phyloP scores from a whole-genome alignment of 2,329 filamentous ascomycete genomes.

The Clonostachys rosea region DNA sequence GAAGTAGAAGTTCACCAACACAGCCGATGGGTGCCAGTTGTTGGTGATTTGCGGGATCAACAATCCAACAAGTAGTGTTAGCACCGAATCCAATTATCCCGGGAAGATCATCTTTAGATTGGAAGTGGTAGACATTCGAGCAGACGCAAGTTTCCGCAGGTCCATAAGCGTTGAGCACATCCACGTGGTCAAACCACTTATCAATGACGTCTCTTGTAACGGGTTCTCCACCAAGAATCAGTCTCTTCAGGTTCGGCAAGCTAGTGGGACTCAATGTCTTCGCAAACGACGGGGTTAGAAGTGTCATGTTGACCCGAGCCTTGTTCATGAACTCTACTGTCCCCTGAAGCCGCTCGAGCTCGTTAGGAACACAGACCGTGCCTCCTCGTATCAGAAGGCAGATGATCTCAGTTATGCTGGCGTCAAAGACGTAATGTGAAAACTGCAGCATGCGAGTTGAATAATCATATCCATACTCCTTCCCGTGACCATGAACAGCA shows the following conservation, averaged over 20 bases:
- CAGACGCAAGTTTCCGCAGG: conserved; percentile 8
- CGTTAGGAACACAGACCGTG: conserved; percentile 11
- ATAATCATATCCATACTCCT: not conserved
- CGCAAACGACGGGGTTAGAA: conserved; percentile 1
- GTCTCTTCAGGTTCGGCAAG: not conserved
- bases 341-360: conserved; percentile 7
- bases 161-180: conserved; percentile 8
- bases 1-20: conserved; percentile 36
- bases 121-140: not conserved
- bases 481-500: conserved; percentile 3
- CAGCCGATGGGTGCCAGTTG: conserved; percentile 13
- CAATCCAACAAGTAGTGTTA: conserved; percentile 6
- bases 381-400: conserved; percentile 10
- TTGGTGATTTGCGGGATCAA: conserved; percentile 5
- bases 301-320: not conserved
- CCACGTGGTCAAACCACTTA: conserved; percentile 7
- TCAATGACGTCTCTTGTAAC: conserved; percentile 5
- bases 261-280: not conserved
- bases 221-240: conserved; percentile 9
- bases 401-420: conserved; percentile 25
- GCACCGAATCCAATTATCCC: not conserved
- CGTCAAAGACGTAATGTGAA: conserved; percentile 45
- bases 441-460: conserved; percentile 47
- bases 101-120: not conserved
- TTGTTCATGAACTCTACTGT: not conserved